Evolutionary conservation across 768 basidiomycete species (phyloP), one percentile per base, ranked within the genome.

Genomic region (Mycena alexandri): DNA sequence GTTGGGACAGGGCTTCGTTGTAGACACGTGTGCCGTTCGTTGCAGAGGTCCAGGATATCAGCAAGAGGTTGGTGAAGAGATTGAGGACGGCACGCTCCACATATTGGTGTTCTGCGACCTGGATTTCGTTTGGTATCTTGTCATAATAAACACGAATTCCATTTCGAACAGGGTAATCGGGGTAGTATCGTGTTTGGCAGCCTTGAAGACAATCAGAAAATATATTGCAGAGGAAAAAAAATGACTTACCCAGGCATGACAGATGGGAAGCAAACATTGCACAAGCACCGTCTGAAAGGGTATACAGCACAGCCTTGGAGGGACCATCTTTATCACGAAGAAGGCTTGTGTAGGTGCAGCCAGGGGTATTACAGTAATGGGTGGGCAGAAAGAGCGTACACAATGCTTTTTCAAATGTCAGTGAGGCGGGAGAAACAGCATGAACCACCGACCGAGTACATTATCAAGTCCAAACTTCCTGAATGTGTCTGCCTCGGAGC

Each of bases 81-180:
- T 71, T 68, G 17, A 74, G 41, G n/a, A 78, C 60, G 19, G 61
- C 36, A 2, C 54, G 25, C 44, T 74, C 69, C 53, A 76, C 60
- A 61, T 73, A 79, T 19, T 75, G 75, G 63, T 79, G 77, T 47
- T 78, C 70, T 17, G 67, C 72, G 22, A 80, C 66, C 48, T 79
- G 67, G 34, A 79, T 72, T 22, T 54, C 38, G 7, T 70, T 52
- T 17, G 78, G 73, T 17, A 73, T 69, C 12, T 69, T 66, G 16
- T 52, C 50, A 47, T 78, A 76, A 41, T 79, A 78, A 8, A 65
- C 72, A 9, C 74, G 66, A 5, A 48, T 41, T 14, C 56, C 55
- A 6, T 71, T 48, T 10, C 54, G 42, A 24, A 78, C 74, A 21
- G 42, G 58, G 48, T 74, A 79, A 59, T 77, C 75, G 63, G 73